Conservation (phyloP, 805 yeast genomes). For the Candida glaebosa region DNA sequence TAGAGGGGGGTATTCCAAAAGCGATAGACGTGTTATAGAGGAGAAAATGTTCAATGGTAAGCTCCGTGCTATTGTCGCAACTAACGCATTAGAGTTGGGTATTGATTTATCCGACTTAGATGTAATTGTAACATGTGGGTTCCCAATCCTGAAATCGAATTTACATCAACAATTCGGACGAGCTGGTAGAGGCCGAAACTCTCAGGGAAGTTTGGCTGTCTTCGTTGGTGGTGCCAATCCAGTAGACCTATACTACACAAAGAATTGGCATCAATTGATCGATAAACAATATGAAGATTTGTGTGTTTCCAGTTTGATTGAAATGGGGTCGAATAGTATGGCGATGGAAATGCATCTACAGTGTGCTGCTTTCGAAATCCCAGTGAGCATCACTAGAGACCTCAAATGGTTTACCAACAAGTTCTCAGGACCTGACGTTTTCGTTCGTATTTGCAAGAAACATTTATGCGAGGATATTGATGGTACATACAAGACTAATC, state of each 20-base stretch:
- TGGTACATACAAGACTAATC: slow-evolving; percentile 30
- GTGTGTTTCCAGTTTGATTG: slow-evolving; percentile 35
- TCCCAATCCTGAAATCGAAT: slow-evolving; percentile 82
- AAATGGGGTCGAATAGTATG: slow-evolving; percentile 28
- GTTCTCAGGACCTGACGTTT: slow-evolving; percentile 9
- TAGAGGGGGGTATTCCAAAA: slow-evolving; percentile 89
- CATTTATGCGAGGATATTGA: slow-evolving; percentile 32
- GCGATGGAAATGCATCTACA: slow-evolving; percentile 82
- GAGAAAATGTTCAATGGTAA: slow-evolving; percentile 86
- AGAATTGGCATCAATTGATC: slow-evolving; percentile 58
- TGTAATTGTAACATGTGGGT: slow-evolving; percentile 89
- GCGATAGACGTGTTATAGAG: slow-evolving; percentile 85
- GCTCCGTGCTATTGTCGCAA: slow-evolving; percentile 82
- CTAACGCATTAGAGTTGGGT: slow-evolving; percentile 94
- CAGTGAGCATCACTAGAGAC: slow-evolving; percentile 56
- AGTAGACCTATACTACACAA: slow-evolving; percentile 79
- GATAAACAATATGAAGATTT: slow-evolving; percentile 40
- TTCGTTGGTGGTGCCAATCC: slow-evolving; percentile 82
- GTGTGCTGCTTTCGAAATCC: slow-evolving; percentile 89
- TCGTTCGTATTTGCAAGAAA: slow-evolving; percentile 31
- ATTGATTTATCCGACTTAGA: slow-evolving; percentile 92
- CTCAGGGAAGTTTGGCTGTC: slow-evolving; percentile 77
- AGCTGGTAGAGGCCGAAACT: slow-evolving; percentile 78
- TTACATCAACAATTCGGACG: slow-evolving; percentile 96
- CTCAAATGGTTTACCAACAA: slow-evolving; percentile 45